Base-by-base conservation (phyloP, 2,329 filamentous ascomycete species). In the Microdochium bolleyi region DNA sequence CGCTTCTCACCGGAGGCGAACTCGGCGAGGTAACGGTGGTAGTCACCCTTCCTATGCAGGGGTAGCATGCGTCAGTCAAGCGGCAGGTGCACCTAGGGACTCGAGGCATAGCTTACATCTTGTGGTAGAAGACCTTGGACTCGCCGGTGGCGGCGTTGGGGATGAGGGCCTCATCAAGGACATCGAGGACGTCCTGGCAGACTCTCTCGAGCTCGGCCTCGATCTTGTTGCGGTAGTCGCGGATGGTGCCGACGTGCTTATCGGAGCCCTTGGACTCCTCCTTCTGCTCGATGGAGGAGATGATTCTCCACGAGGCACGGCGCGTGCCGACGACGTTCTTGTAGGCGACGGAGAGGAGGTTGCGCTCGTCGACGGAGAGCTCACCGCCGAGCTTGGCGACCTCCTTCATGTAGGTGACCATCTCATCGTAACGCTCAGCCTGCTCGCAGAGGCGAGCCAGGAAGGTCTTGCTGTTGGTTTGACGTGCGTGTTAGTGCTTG, bases 371-470 rank as follows among this genome's bases (percentile, higher is more conserved):
- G 66, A 97, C 92, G 61, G 85, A 87, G 68, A 92, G 86, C 76
- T 92, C 88, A 67, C 82, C 81, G 63, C 80, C 83, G 64, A 86
- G 73, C 79, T 96, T 95, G 76, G 92, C 92, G 68, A 97, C 92
- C 87, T 96, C 91, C 89, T 97, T 97, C 94, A 97, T 97, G 82
- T 92, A 96, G 71, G 86, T 91, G 67, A 97, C 92, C 92, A 97
- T 97, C 80, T 97, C 94, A 92, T 99, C 92, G 79, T 99, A 99
- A 73, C 92, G 92, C 84, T 97, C 94, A 73, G 94, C 94, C 86
- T 99, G 94, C 89, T 97, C 94, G 83, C 94, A 97, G 73, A 99
- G 91, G 80, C 94, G 87, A 76, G 94, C 94, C 75, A 97, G 90
- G 84, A 97, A 97, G 72, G 94, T 97, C 87, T 97, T 97, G 88